These are phyloP conservation scores for Nicotiana rustica DNA, from an alignment of 305 asterid genomes.

Conservation along the genomic window DNA sequence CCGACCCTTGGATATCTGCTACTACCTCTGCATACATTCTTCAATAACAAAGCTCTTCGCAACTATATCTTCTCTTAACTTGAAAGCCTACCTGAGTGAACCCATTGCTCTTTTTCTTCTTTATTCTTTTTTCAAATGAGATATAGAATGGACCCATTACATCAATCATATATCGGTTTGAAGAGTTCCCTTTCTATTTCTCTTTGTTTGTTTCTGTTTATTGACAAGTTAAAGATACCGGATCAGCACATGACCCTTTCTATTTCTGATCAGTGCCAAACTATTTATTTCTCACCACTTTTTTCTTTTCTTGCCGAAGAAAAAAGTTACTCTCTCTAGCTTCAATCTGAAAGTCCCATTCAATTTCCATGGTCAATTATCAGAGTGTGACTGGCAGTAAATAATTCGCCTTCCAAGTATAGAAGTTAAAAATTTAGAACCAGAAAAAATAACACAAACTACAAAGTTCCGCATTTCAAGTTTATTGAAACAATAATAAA, in stretches of 20 bases:
- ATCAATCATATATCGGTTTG: neutral
- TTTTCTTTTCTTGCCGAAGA: neutral
- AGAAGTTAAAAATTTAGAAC: neutral
- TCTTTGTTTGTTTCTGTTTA: too few species aligned
- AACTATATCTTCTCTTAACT: neutral
- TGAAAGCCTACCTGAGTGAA: neutral
- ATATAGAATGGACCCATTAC: neutral
- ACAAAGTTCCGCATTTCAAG: neutral
- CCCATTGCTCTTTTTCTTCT: neutral
- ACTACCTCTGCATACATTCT: neutral
- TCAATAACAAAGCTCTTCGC: neutral
- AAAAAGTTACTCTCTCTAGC: neutral
- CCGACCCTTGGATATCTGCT: conserved; percentile 19
- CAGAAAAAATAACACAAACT: neutral
- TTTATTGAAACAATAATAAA: neutral
- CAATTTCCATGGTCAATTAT: neutral
- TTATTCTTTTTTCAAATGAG: neutral
- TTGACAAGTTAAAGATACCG: too few species aligned
- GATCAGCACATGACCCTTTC: neutral
- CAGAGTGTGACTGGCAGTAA: neutral
- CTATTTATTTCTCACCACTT: neutral
- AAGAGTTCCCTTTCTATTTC: neutral
- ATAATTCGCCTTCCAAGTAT: neutral
- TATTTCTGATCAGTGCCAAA: neutral
- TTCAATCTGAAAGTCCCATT: neutral